phyloP scores from a whole-genome alignment of 2,329 filamentous ascomycete species.

The Ophiostoma ips region DNA sequence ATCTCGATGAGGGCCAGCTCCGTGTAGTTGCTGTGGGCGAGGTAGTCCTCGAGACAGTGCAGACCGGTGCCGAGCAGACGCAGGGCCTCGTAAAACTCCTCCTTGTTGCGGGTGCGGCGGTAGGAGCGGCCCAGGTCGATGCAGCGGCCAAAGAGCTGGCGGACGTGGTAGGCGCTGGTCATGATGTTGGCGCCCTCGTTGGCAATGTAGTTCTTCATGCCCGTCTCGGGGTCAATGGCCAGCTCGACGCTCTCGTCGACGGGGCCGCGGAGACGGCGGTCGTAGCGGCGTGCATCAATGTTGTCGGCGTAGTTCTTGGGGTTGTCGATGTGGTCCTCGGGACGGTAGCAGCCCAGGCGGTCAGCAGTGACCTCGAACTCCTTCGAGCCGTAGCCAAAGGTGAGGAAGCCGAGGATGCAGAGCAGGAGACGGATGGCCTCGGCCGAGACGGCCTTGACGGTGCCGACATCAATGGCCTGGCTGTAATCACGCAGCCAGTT shows the following conservation, averaged over 20 bases:
- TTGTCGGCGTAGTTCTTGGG: conserved; percentile 80
- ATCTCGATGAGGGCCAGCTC: conserved; percentile 81
- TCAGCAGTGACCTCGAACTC: conserved; percentile 78
- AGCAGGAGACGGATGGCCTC: conserved; percentile 83
- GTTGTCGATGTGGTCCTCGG: conserved; percentile 72
- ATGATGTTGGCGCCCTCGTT: conserved; percentile 67
- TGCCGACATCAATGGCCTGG: conserved; percentile 85
- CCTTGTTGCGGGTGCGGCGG: conserved; percentile 47
- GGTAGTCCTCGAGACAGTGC: conserved; percentile 83
- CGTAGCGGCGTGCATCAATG: conserved; percentile 68
- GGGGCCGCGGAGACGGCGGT: conserved; percentile 65
- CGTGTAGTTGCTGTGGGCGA: conserved; percentile 86
- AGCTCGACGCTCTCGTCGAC: conserved; percentile 69
- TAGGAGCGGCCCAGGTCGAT: conserved; percentile 74
- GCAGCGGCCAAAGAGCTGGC: conserved; percentile 55
- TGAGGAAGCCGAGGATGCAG: conserved; percentile 82
- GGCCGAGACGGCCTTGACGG: conserved; percentile 77
- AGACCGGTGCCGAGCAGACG: conserved; percentile 75
- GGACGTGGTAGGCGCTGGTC: conserved; percentile 67
- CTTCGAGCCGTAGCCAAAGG: conserved; percentile 66
- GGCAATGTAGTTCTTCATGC: conserved; percentile 90
- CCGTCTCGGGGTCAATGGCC: conserved; percentile 58
- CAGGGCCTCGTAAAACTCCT: conserved; percentile 77
- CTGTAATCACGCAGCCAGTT: conserved; percentile 93
- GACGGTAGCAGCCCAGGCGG: conserved; percentile 66